A percentile compares a stretch with the other conserved stretches of the same genome.
Evolutionary conservation across 2,329 filamentous ascomycete genomes (phyloP).

Genomic region (Didymella glomerata): DNA sequence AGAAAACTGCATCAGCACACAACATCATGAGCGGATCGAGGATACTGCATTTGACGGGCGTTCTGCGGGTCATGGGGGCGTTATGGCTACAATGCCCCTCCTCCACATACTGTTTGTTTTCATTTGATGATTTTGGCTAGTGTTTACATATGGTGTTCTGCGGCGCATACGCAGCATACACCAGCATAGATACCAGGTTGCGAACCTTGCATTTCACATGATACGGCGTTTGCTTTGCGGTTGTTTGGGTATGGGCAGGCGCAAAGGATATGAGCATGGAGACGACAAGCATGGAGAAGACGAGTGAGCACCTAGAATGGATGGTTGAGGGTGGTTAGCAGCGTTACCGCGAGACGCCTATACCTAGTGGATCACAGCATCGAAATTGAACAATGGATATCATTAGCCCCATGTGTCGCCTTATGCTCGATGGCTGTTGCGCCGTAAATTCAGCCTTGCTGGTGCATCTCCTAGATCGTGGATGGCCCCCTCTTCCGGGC

Average conservation of each 20-base stretch:
- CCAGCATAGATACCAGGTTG: conserved; percentile 35
- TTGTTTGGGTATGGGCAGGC: conserved; percentile 8
- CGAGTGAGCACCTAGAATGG: conserved; percentile 18
- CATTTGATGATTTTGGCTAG: conserved; percentile 12
- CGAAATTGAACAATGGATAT: conserved; percentile 13
- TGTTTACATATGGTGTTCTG: conserved; percentile 20
- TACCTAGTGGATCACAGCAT: conserved; percentile 9
- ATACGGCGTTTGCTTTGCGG: conserved; percentile 18
- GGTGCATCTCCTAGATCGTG: not conserved
- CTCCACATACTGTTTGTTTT: conserved; percentile 18
- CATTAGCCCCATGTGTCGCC: not conserved
- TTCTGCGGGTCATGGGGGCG: conserved; percentile 30
- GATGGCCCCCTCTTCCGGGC: not conserved
- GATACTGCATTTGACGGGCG: conserved; percentile 39
- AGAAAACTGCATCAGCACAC: conserved; percentile 6
- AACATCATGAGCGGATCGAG: conserved; percentile 22
- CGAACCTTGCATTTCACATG: conserved; percentile 19
- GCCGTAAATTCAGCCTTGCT: not conserved
- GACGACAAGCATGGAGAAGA: conserved; percentile 13
- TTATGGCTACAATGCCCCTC: conserved; percentile 24
- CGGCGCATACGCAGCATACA: conserved; percentile 25
- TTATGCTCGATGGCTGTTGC: not conserved
- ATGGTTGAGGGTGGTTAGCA: conserved; percentile 3
- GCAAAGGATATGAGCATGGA: conserved; percentile 4
- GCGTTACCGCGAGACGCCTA: not conserved